These are phyloP conservation scores for Chaetothyriales sp. DNA, from an alignment of 2,329 filamentous ascomycete genomes.

Conservation along the genomic window DNA sequence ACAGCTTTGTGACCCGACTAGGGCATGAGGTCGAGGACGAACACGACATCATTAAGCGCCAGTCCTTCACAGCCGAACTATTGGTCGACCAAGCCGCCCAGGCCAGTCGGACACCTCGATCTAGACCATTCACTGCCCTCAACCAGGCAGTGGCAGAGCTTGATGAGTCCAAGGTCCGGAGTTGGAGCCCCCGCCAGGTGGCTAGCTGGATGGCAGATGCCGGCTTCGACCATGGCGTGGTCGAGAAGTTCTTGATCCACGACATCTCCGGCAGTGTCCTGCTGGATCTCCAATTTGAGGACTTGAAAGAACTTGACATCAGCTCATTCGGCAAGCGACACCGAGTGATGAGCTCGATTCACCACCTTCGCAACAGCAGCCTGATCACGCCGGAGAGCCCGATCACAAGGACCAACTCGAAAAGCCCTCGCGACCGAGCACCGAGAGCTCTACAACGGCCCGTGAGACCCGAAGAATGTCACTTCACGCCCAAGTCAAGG, in stretches of 20 bases:
- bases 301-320: constrained; percentile 49
- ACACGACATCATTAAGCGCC: background rate
- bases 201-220: constrained; percentile 68
- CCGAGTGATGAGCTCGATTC: constrained; percentile 44
- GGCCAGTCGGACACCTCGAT: constrained; percentile 6
- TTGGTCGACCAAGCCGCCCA: background rate
- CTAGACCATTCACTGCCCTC: constrained; percentile 11
- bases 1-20: background rate
- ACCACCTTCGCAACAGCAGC: constrained; percentile 30
- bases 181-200: constrained; percentile 22
- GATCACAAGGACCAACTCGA: constrained; percentile 9
- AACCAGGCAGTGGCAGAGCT: constrained; percentile 20
- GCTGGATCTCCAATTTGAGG: constrained; percentile 81
- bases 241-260: constrained; percentile 76
- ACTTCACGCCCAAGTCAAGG: constrained; percentile 9
- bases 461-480: constrained; percentile 12
- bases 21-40: background rate
- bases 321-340: constrained; percentile 49
- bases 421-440: constrained; percentile 1
- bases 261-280: constrained; percentile 83
- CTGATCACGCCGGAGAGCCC: constrained; percentile 11
- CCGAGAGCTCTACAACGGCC: constrained; percentile 9
- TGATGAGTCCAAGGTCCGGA: constrained; percentile 19
- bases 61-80: background rate
- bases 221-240: constrained; percentile 60